Percentiles rank a stretch among this genome's conserved stretches.
These are phyloP conservation scores for Rhododendron ferrugineum DNA, from an alignment of 148 eudicot species.

Conservation along the genomic window DNA sequence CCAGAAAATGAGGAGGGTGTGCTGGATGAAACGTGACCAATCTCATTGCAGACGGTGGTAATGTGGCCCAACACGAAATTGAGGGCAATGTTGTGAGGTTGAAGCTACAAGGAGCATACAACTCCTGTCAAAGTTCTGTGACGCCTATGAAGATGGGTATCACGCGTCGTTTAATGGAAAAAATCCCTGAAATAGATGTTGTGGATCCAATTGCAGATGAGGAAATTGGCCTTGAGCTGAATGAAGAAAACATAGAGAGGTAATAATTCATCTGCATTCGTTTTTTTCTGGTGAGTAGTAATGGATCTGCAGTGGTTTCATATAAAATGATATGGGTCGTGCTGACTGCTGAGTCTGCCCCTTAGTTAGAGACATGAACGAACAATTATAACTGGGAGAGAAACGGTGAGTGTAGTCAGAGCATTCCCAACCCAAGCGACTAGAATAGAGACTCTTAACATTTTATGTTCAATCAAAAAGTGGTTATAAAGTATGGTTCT, in stretches of 20 bases:
- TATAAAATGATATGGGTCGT: too few relatives aligned
- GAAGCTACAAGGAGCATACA: conserved; percentile 93
- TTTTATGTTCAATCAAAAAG: too few relatives aligned
- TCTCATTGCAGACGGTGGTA: conserved; percentile 40
- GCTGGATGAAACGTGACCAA: conserved; percentile 87
- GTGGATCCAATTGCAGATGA: conserved; percentile 81
- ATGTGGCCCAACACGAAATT: too few relatives aligned
- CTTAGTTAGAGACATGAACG: neutral
- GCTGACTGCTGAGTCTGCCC: too few relatives aligned
- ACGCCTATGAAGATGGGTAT: conserved; percentile 90
- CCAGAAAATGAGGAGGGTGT: conserved; percentile 83
- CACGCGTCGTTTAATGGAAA: conserved; percentile 76
- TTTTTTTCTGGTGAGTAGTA: too few relatives aligned
- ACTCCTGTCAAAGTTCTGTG: conserved; percentile 41
- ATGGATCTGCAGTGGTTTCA: too few relatives aligned
- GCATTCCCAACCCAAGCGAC: too few relatives aligned
- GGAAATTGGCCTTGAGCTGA: conserved; percentile 86
- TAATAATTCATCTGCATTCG: conserved; percentile 14
- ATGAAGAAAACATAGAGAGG: conserved; percentile 92
- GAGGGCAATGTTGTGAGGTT: conserved; percentile 56
- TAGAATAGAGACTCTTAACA: too few relatives aligned
- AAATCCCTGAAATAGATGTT: conserved; percentile 83
- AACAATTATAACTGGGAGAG: neutral
- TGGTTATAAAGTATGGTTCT: too few relatives aligned
- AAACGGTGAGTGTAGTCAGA: too few relatives aligned